Percentiles rank a stretch among this genome's conserved stretches.
These are phyloP conservation scores for Tephrocybe sp. DNA, from an alignment of 768 basidiomycete species.

Conservation along the genomic window DNA sequence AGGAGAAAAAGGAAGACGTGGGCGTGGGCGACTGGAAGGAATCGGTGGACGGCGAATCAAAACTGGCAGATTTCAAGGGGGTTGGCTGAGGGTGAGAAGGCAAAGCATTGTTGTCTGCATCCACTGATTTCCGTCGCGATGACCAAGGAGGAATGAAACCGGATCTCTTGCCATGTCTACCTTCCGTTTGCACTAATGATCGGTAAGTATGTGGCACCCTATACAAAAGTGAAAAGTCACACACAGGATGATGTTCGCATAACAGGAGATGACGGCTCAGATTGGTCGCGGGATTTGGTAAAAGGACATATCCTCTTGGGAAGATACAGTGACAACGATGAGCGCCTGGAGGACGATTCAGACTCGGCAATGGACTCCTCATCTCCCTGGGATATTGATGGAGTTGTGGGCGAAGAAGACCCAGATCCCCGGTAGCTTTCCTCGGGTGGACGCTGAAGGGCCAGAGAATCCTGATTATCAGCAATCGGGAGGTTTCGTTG, in stretches of 20 bases:
- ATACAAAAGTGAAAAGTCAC: background rate
- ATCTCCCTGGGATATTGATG: slow-evolving; percentile 1
- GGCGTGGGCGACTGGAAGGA: slow-evolving; percentile 17
- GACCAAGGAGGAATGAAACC: slow-evolving; percentile 13
- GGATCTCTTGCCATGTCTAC: slow-evolving; percentile 4
- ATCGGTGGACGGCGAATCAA: slow-evolving; percentile 12
- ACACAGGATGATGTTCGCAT: slow-evolving; percentile 5
- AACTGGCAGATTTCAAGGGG: slow-evolving; percentile 15
- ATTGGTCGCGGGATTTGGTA: slow-evolving; percentile 12
- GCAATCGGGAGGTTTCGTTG: background rate
- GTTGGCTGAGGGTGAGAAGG: slow-evolving; percentile 23
- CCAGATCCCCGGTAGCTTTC: background rate
- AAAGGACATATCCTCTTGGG: slow-evolving; percentile 17
- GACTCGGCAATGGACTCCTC: slow-evolving; percentile 21
- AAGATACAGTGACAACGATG: slow-evolving; percentile 17
- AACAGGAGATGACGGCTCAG: slow-evolving; percentile 1
- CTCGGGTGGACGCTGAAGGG: background rate
- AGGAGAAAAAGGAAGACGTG: slow-evolving; percentile 23
- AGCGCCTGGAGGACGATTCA: slow-evolving; percentile 19
- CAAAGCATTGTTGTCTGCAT: background rate
- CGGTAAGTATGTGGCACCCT: background rate
- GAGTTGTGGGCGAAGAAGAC: background rate
- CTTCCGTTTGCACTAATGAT: slow-evolving; percentile 2
- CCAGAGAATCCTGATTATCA: background rate
- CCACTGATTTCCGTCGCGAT: slow-evolving; percentile 10